Conservation (phyloP, 176 grass and related monocot species). For the Oropetium thomaeum region DNA sequence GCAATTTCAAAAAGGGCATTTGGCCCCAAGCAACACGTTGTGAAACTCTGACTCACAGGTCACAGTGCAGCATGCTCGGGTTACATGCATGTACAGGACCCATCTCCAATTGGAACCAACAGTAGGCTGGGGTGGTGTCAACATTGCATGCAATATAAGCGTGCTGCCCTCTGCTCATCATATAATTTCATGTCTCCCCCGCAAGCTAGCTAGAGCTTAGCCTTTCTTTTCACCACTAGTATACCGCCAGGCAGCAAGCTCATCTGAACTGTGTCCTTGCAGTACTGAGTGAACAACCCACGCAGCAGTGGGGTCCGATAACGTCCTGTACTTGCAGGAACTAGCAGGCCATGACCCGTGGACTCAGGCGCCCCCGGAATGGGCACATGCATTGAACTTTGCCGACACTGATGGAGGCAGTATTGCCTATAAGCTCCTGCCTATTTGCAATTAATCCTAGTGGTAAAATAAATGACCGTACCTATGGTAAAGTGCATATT, state of each 20-base stretch:
- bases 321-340: background rate
- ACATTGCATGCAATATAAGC: background rate
- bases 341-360: background rate
- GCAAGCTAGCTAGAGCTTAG: background rate
- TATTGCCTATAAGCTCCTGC: no score
- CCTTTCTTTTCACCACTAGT: background rate
- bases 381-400: slow-evolving; percentile 21
- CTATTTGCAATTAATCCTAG: background rate
- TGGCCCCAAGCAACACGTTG: background rate
- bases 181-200: background rate
- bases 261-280: background rate
- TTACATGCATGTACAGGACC: background rate
- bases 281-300: background rate
- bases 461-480: background rate
- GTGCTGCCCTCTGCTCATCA: no score
- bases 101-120: background rate
- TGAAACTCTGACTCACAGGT: background rate
- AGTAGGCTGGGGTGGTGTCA: background rate
- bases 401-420: background rate
- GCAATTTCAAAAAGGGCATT: background rate
- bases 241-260: background rate
- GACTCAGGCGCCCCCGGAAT: background rate
- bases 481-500: no score
- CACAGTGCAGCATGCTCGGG: no score
- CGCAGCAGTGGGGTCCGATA: background rate